Base-by-base conservation (phyloP, 2,329 filamentous ascomycete genomes). In the Ceratocystis huliohia region DNA sequence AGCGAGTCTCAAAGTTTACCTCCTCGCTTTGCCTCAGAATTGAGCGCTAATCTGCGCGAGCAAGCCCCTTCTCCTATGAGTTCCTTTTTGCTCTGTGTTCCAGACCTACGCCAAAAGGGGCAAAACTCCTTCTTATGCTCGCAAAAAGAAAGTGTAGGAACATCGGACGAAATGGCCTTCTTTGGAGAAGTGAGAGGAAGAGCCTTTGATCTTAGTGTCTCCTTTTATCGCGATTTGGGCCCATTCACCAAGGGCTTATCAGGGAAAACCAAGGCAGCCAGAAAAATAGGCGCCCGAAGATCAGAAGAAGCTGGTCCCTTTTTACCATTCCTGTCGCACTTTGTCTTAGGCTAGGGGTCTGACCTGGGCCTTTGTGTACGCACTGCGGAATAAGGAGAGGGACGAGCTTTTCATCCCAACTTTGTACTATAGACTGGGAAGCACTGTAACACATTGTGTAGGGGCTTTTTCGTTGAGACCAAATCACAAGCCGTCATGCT, bases 11-110 rank as follows among this genome's bases (percentile, higher is more conserved):
- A 17, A 10, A 2, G 48, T 15, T 10, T n/a, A 33, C 30, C 30
- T 33, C 22, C 53, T 59, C 56, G 56, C 56, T 59, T 59, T 37
- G 56, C 56, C 17, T 59, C 56, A 59, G 56, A 37, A 25, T 59
- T 20, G 56, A 59, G 56, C 56, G 56, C 56, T 37, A 33, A 59
- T 30, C n/a, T 37, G 56, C 56, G 28, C 56, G 56, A 59, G 10
- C 56, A 37, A 33, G 25, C 56, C 33, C 46, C 46, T 48, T 48
- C 46, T 56, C 25, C 25, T 25, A 13, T 20, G 17, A 59, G 15
- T 15, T 37, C 17, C 25, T 59, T 37, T 10, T 5, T 59, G 30
- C 7, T 10, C 28, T 30, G 17, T 1, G 4, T 59, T n/a, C 33
- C 15, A 25, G 56, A 30, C 37, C 37, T 1, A 5, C 37, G 1